phyloP scores from a whole-genome alignment of 805 yeast genomes.

The Pichia gijzeniarum region DNA sequence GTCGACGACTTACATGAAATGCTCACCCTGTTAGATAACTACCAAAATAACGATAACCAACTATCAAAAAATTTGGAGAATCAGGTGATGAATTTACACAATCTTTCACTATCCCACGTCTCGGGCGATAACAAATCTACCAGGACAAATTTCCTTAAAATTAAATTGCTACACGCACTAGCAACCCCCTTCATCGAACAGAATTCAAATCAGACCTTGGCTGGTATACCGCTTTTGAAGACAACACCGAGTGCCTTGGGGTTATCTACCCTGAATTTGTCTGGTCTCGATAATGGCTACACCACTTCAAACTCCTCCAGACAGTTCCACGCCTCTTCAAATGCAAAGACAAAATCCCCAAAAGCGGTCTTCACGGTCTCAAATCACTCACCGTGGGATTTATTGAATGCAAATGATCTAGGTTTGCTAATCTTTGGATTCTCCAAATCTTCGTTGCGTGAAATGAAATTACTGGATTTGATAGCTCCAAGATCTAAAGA shows the following conservation, averaged over 20 bases:
- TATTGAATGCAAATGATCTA: conserved; percentile 81
- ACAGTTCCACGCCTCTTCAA: conserved; percentile 53
- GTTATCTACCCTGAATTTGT: conserved; percentile 13
- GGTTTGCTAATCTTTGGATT: conserved; percentile 86
- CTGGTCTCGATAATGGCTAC: conserved; percentile 2
- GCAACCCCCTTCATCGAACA: conserved; percentile 60
- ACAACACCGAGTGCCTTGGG: conserved; percentile 25
- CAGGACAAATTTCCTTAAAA: conserved; percentile 37
- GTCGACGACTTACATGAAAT: conserved; percentile 6
- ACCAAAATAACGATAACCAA: conserved; percentile 11
- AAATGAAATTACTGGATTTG: conserved; percentile 65
- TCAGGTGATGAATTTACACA: conserved; percentile 49
- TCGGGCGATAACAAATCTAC: conserved; percentile 19
- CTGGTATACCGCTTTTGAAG: conserved; percentile 22
- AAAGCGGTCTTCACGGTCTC: conserved; percentile 84
- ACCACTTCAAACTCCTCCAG: conserved; percentile 19
- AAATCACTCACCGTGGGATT: conserved; percentile 65
- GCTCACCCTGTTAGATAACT: conserved; percentile 3
- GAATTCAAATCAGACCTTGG: conserved; percentile 16
- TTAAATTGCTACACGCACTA: conserved; percentile 50
- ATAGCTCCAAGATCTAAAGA: conserved; percentile 71
- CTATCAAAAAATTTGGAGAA: conserved; percentile 21
- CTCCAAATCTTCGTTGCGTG: conserved; percentile 53
- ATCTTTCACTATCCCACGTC: conserved; percentile 43
- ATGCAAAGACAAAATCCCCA: conserved; percentile 64